phyloP scores from a whole-genome alignment of 2,329 filamentous ascomycete species.

The Bipolaris gigantea region DNA sequence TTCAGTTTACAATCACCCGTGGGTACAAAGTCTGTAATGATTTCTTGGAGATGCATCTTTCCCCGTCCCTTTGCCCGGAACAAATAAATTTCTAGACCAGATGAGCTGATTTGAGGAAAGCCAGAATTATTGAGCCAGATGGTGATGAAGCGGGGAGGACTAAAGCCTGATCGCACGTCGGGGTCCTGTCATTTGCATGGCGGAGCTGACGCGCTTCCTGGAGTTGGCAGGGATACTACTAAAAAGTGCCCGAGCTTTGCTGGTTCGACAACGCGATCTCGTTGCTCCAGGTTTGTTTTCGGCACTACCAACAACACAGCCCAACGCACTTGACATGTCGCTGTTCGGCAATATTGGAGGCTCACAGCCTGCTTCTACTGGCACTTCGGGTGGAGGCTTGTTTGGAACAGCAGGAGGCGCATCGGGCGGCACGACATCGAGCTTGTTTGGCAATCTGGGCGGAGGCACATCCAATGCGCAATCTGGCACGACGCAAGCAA shows the following conservation, averaged over 20 bases:
- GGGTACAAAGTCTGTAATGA: neutral
- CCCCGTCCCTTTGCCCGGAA: neutral
- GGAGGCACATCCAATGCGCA: constrained; percentile 30
- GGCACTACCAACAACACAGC: constrained; percentile 35
- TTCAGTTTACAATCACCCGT: neutral
- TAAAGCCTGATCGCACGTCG: neutral
- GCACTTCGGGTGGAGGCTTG: constrained; percentile 23
- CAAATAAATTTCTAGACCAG: no score
- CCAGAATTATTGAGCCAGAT: neutral
- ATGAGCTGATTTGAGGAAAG: neutral
- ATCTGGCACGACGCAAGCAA: constrained; percentile 30
- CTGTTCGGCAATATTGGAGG: constrained; percentile 39
- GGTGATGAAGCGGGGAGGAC: neutral
- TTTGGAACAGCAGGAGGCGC: constrained; percentile 32
- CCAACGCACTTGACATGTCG: constrained; percentile 34
- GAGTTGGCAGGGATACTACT: constrained; percentile 20
- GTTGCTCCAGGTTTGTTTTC: constrained; percentile 28
- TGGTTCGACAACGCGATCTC: constrained; percentile 30
- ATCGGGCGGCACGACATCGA: constrained; percentile 28
- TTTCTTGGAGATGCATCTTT: neutral
- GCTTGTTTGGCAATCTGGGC: constrained; percentile 37
- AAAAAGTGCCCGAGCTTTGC: constrained; percentile 11
- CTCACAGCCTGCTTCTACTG: constrained; percentile 35
- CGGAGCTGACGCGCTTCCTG: constrained; percentile 9
- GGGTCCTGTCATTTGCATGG: neutral